Base-by-base conservation (phyloP, 192 early-diverging fungal species). In the Entomortierella lignicola region DNA sequence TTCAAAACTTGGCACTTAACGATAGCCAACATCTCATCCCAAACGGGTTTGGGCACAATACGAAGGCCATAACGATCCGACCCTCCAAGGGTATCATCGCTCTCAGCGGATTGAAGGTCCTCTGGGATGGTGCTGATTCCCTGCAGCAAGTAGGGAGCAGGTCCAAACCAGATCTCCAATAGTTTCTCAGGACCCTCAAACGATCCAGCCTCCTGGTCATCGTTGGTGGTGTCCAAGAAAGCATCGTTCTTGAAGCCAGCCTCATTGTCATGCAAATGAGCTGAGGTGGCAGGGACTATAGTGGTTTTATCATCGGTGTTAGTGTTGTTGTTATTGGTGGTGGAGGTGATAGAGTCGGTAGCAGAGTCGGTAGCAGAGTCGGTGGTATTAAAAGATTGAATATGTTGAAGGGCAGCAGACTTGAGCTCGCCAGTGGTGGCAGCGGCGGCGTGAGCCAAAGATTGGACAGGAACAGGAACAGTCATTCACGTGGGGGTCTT, bases 121-220 rank as follows among this genome's bases (percentile, higher is more conserved):
- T 32, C 10, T 55, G 63, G 73, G 30, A 74, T 58, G 55, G 69
- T 70, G 20, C 58, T 83, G 61, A 68, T 71, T 44, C 63, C 64
- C 41, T 73, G 81, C 54, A 74, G 48, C 29, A 66, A 68, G 47
- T 81, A 84, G 48, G 85, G 81, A 51, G 83, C 81, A 59, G 89
- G 86, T 29, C 85, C 71, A 83, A 99, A 99, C 98, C 96, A 99
- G 70, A 99, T 91, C 80, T 99, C 98, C 69, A 99, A 83, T 34
- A 99, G 89, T 84, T 99, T 99, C 82, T 99, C 98, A 71, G 98
- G 96, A 39, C 98, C 98, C 82, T 99, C 98, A 82, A 99, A 99
- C 70, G 69, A 65, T 68, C 81, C 80, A 61, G 66, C 66, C 31
- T 77, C 73, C 66, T 77, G 73, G 23, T 43, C 64, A 23, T 77